Evolutionary conservation across 148 eudicot genomes (phyloP).

Genomic region (Diospyros lotus): DNA sequence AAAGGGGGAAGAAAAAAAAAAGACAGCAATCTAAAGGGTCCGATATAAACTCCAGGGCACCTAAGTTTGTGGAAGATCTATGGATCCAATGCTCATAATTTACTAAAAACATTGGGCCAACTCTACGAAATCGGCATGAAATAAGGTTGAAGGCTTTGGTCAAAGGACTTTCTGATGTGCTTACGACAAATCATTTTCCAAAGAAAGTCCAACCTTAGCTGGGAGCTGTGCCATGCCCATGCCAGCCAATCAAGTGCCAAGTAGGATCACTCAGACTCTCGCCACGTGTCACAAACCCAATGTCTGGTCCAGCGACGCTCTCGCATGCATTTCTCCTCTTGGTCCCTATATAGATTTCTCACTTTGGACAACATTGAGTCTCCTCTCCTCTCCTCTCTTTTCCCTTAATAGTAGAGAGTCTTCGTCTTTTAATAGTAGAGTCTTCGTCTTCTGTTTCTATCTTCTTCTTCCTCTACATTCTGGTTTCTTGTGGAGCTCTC

Average conservation of each 20-base stretch:
- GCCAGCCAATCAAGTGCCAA: background rate
- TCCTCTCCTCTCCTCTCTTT: too few relatives aligned
- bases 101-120: background rate
- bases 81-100: background rate
- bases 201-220: background rate
- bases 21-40: too few relatives aligned
- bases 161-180: background rate
- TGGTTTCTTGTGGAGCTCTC: background rate
- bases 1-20: too few relatives aligned
- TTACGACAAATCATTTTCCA: background rate
- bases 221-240: background rate
- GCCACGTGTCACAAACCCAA: background rate
- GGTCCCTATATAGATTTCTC: too few relatives aligned
- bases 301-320: too few relatives aligned
- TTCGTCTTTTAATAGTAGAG: too few relatives aligned
- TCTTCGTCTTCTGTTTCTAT: background rate
- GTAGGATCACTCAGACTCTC: background rate
- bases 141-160: background rate
- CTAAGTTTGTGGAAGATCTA: background rate
- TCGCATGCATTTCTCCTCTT: too few relatives aligned
- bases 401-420: too few relatives aligned
- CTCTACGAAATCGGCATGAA: background rate
- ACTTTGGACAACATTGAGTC: too few relatives aligned
- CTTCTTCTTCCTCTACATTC: background rate
- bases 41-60: too few relatives aligned